A percentile compares a stretch with the other conserved stretches of the same genome.
phyloP scores from a whole-genome alignment of 1,139 yeast species.

The Scheffersomyces segobiensis region DNA sequence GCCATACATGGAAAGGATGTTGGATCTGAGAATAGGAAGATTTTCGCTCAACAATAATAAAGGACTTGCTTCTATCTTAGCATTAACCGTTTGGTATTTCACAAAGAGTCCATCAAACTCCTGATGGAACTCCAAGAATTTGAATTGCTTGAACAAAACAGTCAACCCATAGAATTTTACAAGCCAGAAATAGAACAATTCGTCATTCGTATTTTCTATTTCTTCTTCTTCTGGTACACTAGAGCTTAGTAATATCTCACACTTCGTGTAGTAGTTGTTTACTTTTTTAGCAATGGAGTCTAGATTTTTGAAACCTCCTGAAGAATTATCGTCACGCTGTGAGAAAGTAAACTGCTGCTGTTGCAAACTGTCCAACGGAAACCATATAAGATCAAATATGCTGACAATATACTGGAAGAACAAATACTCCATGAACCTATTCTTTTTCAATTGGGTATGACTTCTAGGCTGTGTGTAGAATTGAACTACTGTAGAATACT shows the following conservation, averaged over 20 bases:
- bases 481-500: constrained; percentile 19
- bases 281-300: constrained; percentile 22
- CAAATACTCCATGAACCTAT: constrained; percentile 27
- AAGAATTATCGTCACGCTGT: neutral
- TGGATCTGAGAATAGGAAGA: constrained; percentile 16
- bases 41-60: constrained; percentile 5
- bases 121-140: constrained; percentile 23
- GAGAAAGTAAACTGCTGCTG: neutral
- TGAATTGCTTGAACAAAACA: constrained; percentile 25
- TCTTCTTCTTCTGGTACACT: constrained; percentile 3
- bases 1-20: constrained; percentile 25
- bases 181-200: constrained; percentile 23
- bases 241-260: constrained; percentile 15
- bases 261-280: constrained; percentile 22
- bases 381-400: constrained; percentile 22
- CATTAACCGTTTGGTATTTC: constrained; percentile 2
- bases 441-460: constrained; percentile 17
- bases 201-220: constrained; percentile 7
- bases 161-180: constrained; percentile 23
- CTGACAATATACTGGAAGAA: constrained; percentile 24
- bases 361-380: constrained; percentile 10
- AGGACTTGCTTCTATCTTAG: neutral
- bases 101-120: constrained; percentile 20
- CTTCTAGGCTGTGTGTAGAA: constrained; percentile 26
- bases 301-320: constrained; percentile 10